These are phyloP conservation scores for Xylaria sp. DNA, from an alignment of 2,329 filamentous ascomycete genomes.

Conservation along the genomic window DNA sequence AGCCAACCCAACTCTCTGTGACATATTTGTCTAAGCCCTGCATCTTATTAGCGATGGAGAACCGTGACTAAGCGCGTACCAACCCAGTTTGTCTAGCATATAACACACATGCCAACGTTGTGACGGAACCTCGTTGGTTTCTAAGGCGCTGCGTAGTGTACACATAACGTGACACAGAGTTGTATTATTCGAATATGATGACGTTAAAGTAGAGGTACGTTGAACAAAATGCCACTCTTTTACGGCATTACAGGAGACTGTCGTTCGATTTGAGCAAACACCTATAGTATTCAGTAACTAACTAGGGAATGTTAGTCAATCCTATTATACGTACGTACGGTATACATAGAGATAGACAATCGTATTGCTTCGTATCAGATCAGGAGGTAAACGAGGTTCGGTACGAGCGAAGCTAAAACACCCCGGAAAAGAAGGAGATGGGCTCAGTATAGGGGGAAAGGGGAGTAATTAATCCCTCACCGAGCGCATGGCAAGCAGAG, in stretches of 20 bases:
- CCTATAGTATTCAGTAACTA: neutral
- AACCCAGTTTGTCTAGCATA: neutral
- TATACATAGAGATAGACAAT: neutral
- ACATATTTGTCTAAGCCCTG: neutral
- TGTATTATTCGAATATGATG: constrained; percentile 5
- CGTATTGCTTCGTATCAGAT: constrained; percentile 8
- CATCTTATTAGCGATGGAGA: constrained; percentile 2
- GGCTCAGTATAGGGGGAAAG: neutral
- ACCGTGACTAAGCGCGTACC: neutral
- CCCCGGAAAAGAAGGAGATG: neutral
- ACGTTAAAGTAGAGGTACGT: neutral
- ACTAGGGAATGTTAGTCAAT: neutral
- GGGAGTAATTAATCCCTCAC: neutral
- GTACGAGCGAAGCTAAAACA: neutral
- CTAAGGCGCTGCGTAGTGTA: neutral
- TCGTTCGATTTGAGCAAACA: neutral
- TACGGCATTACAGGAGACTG: neutral
- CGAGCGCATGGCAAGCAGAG: neutral
- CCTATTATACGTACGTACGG: neutral
- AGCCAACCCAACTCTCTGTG: neutral
- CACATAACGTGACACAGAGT: neutral
- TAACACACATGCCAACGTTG: neutral
- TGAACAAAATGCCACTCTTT: neutral
- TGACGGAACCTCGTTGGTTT: neutral
- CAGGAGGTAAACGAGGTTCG: constrained; percentile 14